Evolutionary conservation across 495 filamentous ascomycete species (phyloP).

Genomic region (Aspergillus homomorphus): DNA sequence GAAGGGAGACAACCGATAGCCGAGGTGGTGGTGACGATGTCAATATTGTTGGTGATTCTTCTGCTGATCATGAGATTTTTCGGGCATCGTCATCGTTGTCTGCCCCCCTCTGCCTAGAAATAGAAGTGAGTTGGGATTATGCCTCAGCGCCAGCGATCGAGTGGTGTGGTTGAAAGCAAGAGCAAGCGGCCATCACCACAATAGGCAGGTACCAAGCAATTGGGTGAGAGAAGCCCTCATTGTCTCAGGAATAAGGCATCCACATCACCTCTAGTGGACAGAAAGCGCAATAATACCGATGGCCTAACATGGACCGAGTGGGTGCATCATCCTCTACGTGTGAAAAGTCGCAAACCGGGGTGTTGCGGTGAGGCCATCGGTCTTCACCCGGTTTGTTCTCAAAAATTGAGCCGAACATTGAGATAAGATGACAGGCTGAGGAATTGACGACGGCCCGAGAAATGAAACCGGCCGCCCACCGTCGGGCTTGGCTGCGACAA

Average conservation of each 20-base stretch:
- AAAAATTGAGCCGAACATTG: not conserved
- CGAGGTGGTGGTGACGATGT: not conserved
- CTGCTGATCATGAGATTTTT: not conserved
- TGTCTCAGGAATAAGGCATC: not conserved
- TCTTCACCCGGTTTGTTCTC: not conserved
- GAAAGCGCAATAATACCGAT: not conserved
- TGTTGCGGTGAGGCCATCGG: not conserved
- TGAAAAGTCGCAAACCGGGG: not conserved
- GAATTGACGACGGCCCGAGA: conserved; percentile 2
- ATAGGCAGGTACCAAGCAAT: not conserved
- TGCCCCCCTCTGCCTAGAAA: not conserved
- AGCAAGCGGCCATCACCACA: not conserved
- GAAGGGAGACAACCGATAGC: not conserved
- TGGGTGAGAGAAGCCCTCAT: not conserved
- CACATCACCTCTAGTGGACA: not conserved
- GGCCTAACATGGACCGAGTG: not conserved
- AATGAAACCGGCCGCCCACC: not conserved
- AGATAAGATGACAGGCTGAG: not conserved
- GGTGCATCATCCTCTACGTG: not conserved
- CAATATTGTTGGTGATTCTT: not conserved
- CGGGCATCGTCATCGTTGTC: not conserved
- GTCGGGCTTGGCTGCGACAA: conserved; percentile 5
- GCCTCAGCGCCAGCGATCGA: not conserved
- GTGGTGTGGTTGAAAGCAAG: not conserved
- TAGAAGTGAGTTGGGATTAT: not conserved